These are phyloP conservation scores for Pyrrhoderma noxium DNA, from an alignment of 1,284 basidiomycete genomes.

Conservation along the genomic window DNA sequence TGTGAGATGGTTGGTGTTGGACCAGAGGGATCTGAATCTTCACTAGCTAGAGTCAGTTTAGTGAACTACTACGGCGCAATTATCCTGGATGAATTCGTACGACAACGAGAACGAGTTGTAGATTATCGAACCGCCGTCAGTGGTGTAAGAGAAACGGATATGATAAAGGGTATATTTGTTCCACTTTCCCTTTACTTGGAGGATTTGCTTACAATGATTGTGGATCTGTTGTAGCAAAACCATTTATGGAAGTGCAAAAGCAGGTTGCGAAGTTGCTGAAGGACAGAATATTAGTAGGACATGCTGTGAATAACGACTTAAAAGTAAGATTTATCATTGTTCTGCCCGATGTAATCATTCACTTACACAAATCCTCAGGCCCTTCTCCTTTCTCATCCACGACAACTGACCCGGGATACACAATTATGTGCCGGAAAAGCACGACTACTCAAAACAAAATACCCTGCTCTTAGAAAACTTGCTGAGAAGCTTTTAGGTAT, in stretches of 20 bases:
- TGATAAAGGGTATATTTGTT: conserved; percentile 51
- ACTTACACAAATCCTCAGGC: conserved; percentile 40
- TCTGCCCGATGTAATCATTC: neutral
- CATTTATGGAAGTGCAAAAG: conserved; percentile 78
- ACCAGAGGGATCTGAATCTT: conserved; percentile 70
- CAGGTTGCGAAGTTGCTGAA: conserved; percentile 74
- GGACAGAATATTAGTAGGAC: conserved; percentile 84
- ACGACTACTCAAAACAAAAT: conserved; percentile 52
- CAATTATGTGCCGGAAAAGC: conserved; percentile 57
- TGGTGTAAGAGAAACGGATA: conserved; percentile 75
- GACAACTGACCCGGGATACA: conserved; percentile 76
- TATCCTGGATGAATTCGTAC: conserved; percentile 81
- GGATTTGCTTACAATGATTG: neutral
- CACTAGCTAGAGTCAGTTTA: conserved; percentile 84
- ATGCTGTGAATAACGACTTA: conserved; percentile 90
- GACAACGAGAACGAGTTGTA: conserved; percentile 82
- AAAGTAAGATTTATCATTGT: conserved; percentile 44
- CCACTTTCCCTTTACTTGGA: neutral
- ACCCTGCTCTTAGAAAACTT: conserved; percentile 76
- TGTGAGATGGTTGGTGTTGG: conserved; percentile 99
- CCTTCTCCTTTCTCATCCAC: conserved; percentile 86
- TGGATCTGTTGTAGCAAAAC: conserved; percentile 63
- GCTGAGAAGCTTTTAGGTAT: conserved; percentile 78
- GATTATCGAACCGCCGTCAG: conserved; percentile 93
- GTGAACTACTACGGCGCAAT: conserved; percentile 87